Base-by-base conservation (phyloP, 371 early-diverging fungal genomes). In the Rhizopus sp. region DNA sequence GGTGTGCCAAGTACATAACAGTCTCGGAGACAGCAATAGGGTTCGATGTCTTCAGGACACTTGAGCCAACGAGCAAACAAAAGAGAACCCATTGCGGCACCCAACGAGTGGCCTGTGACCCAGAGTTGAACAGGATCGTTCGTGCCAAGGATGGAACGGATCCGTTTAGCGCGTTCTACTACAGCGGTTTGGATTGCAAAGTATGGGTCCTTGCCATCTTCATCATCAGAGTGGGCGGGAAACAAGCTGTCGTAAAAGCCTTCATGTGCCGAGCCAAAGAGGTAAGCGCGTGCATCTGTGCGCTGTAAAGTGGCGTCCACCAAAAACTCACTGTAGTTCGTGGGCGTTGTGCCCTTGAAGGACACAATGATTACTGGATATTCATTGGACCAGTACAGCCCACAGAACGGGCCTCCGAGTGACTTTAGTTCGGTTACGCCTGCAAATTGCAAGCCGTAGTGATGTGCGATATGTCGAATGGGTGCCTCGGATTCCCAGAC, bases 91-190 rank as follows among this genome's bases (percentile, higher is more conserved):
- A 82, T 53, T 0, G 80, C 78, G 7, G 76, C 78, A n/a, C 82
- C 81, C 7, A 82, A 55, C 0, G 81, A 82, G 55, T 82, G 81
- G 0, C 82, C 82, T 5, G 79, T 73, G 5, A 82, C 53, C 80
- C 81, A 82, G 3, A 82, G 37, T 34, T 78, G 77, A 29, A 78
- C 62, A 17, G 77, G 78, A 10, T 66, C 58, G 1, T 44, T 23
- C 23, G 23, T 23, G 23, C 23, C 23, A 23, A 23, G 23, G 23
- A 2, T 2, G 23, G 23, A 23, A 23, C 23, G 23, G 2, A 23
- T 23, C 23, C 2, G 23, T 23, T 23, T 23, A 2, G 56, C 0
- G 53, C 59, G 17, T 65, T 38, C 4, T 37, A 8, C 48, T 75
- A 52, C 12, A 77, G 31, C 7, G 45, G 49, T 13, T 17, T 75